A percentile compares a stretch with the other conserved stretches of the same genome.
phyloP scores from a whole-genome alignment of 768 basidiomycete genomes.

The Phaeotremella skinneri region DNA sequence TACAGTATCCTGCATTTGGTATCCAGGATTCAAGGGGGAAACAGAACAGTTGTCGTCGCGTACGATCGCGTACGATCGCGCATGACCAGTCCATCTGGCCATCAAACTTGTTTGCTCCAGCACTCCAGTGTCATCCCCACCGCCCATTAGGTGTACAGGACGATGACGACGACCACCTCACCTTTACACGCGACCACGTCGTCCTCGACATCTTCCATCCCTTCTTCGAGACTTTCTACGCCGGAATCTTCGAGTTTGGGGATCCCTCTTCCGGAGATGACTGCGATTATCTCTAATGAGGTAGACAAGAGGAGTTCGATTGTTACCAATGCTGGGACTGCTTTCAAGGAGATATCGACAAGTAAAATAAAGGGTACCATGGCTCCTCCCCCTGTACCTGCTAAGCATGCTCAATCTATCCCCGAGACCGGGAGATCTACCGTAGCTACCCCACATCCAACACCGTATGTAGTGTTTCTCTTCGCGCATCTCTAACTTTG shows the following conservation, averaged over 20 bases:
- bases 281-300: background rate
- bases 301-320: background rate
- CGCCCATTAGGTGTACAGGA: too few relatives aligned
- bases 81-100: too few relatives aligned
- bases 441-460: background rate
- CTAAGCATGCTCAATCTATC: slow-evolving; percentile 7
- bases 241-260: slow-evolving; percentile 8
- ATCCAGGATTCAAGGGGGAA: too few relatives aligned
- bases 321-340: background rate
- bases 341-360: too few relatives aligned
- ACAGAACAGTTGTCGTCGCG: too few relatives aligned
- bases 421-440: background rate
- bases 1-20: too few relatives aligned
- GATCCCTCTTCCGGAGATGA: slow-evolving; percentile 2
- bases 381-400: slow-evolving; percentile 26
- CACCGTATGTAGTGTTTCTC: background rate
- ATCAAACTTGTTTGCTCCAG: too few relatives aligned
- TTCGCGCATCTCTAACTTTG: background rate
- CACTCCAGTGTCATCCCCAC: background rate
- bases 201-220: background rate
- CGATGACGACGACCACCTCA: too few relatives aligned
- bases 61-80: too few relatives aligned
- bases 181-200: background rate
- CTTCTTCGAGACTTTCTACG: slow-evolving; percentile 15
- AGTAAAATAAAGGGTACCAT: slow-evolving; percentile 12